A percentile compares a stretch with the other conserved stretches of the same genome.
Conservation (phyloP, 176 grass and related monocot species). For the Pharus latifolius region DNA sequence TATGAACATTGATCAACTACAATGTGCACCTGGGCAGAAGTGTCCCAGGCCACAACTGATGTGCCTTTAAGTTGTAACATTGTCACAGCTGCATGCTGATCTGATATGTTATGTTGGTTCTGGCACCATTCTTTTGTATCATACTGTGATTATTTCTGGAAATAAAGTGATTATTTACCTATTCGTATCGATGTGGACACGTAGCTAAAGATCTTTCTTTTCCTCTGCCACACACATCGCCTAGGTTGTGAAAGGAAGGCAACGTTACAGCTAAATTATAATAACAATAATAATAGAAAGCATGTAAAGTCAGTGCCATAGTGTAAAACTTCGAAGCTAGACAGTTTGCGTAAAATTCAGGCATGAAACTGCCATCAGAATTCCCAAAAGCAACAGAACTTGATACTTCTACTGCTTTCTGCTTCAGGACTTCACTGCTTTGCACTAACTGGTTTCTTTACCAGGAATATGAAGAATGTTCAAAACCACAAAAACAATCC, state of each 20-base stretch:
- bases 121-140: constrained; percentile 1
- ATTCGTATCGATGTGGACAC: not conserved
- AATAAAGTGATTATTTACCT: constrained; percentile 8
- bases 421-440: too few species aligned
- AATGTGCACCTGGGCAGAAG: constrained; percentile 13
- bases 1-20: not conserved
- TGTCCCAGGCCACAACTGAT: not conserved
- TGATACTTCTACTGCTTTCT: too few species aligned
- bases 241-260: not conserved
- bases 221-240: not conserved
- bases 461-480: too few species aligned
- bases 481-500: too few species aligned
- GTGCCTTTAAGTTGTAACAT: not conserved
- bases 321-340: too few species aligned
- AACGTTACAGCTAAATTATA: not conserved
- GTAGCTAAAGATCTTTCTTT: not conserved
- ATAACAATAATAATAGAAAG: not conserved
- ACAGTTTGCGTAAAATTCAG: too few species aligned
- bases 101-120: too few species aligned
- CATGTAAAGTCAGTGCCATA: not conserved
- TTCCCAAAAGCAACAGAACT: too few species aligned
- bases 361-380: too few species aligned
- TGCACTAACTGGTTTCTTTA: too few species aligned
- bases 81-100: constrained; percentile 9
- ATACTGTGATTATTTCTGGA: not conserved